Conservation (phyloP, 2,329 filamentous ascomycete genomes). For the Fonsecaea erecta region DNA sequence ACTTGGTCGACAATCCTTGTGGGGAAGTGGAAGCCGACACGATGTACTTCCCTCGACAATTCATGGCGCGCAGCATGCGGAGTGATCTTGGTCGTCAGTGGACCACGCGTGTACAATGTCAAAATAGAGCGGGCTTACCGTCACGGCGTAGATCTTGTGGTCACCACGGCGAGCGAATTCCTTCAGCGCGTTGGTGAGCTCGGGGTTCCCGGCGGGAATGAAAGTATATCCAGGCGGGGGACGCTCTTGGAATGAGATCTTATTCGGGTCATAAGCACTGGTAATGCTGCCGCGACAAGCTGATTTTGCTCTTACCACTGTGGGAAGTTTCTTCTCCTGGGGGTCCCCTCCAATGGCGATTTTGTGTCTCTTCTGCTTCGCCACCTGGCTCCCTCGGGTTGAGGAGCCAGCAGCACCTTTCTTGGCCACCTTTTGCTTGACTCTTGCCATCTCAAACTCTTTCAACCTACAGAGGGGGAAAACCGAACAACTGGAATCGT, state of each 20-base stretch:
- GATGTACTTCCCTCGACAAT: conserved; percentile 64
- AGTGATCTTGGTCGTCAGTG: conserved; percentile 48
- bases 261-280: conserved; percentile 18
- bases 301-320: conserved; percentile 49
- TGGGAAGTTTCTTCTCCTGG: conserved; percentile 64
- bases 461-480: conserved; percentile 24
- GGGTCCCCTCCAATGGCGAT: conserved; percentile 63
- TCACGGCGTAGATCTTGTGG: conserved; percentile 62
- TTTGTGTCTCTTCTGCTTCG: conserved; percentile 54
- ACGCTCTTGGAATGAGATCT: conserved; percentile 61
- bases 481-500: conserved; percentile 1
- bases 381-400: conserved; percentile 31
- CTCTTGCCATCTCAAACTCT: conserved; percentile 24
- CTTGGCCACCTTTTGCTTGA: conserved; percentile 26
- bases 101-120: not conserved
- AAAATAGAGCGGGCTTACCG: conserved; percentile 53
- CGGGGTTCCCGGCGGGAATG: conserved; percentile 63
- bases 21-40: conserved; percentile 68
- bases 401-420: conserved; percentile 15
- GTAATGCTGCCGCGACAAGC: conserved; percentile 26
- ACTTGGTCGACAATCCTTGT: conserved; percentile 62
- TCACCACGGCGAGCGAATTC: conserved; percentile 62
- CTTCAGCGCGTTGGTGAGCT: conserved; percentile 64
- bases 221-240: conserved; percentile 65
- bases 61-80: conserved; percentile 56